phyloP scores from a whole-genome alignment of 2,329 filamentous ascomycete species.

The Exophiala dermatitidis region DNA sequence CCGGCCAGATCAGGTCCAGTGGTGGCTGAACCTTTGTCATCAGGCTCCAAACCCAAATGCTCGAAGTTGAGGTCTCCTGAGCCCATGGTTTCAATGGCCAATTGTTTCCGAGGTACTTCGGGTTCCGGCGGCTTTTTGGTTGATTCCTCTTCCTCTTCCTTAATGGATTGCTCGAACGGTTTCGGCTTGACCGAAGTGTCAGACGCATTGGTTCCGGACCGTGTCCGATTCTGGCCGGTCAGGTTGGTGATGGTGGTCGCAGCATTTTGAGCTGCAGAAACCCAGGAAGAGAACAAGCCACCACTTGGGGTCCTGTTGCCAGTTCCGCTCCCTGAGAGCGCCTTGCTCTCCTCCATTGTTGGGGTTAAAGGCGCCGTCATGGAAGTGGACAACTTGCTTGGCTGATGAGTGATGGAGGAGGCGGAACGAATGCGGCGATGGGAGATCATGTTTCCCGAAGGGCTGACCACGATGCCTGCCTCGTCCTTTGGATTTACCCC shows the following conservation, averaged over 20 bases:
- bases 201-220: constrained; percentile 31
- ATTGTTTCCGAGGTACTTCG: constrained; percentile 53
- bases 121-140: constrained; percentile 32
- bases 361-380: constrained; percentile 67
- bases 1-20: constrained; percentile 32
- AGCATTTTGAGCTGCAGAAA: constrained; percentile 88
- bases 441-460: constrained; percentile 64
- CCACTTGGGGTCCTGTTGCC: constrained; percentile 26
- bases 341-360: constrained; percentile 60
- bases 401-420: constrained; percentile 48
- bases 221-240: constrained; percentile 44
- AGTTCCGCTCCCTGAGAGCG: constrained; percentile 44
- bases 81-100: constrained; percentile 81
- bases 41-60: constrained; percentile 64
- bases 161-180: constrained; percentile 24
- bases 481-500: constrained; percentile 36
- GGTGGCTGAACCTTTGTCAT: constrained; percentile 26
- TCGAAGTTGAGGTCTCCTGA: constrained; percentile 82
- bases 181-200: constrained; percentile 30
- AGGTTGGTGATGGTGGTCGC: constrained; percentile 69
- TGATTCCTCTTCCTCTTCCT: constrained; percentile 30
- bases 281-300: constrained; percentile 82
- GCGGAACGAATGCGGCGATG: constrained; percentile 59
- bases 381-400: constrained; percentile 80
- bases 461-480: constrained; percentile 50